Conservation (phyloP, 1,139 yeast genomes). For the Scheffersomyces insectosa region DNA sequence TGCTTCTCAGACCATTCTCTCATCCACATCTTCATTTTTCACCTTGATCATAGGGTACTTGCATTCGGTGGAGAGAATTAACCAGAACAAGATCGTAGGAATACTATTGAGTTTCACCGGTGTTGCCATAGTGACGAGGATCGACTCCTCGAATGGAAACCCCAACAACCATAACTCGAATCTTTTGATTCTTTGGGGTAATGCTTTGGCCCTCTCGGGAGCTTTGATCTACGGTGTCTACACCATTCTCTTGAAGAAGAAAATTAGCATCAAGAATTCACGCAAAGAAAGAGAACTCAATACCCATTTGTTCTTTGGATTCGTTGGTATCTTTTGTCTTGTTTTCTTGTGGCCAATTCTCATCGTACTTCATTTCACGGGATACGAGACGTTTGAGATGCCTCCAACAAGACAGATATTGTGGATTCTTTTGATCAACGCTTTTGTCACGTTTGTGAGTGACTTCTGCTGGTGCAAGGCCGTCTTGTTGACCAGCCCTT, state of each 20-base stretch:
- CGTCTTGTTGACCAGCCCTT: constrained; percentile 86
- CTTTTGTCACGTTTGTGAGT: constrained; percentile 75
- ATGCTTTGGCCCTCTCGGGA: constrained; percentile 74
- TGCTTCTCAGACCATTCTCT: constrained; percentile 87
- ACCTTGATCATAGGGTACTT: constrained; percentile 81
- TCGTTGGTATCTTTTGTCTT: constrained; percentile 83
- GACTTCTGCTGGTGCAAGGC: constrained; percentile 97
- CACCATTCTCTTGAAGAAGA: constrained; percentile 77
- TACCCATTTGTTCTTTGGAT: constrained; percentile 88
- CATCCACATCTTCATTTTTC: constrained; percentile 91
- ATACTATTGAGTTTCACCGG: constrained; percentile 75
- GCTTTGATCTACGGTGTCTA: constrained; percentile 91
- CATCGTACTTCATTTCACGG: constrained; percentile 58
- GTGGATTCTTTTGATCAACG: constrained; percentile 60
- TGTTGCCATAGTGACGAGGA: constrained; percentile 71
- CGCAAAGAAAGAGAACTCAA: constrained; percentile 73
- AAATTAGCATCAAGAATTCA: constrained; percentile 46
- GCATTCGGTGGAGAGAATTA: constrained; percentile 70
- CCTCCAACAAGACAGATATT: constrained; percentile 61
- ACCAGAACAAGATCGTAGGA: constrained; percentile 64
- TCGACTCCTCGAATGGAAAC: constrained; percentile 44
- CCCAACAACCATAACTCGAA: constrained; percentile 28
- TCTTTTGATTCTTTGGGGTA: constrained; percentile 65
- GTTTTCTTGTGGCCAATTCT: constrained; percentile 83
- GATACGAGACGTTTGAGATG: constrained; percentile 67